Base-by-base conservation (phyloP, 495 filamentous ascomycete species). In the Cudoniella acicularis region DNA sequence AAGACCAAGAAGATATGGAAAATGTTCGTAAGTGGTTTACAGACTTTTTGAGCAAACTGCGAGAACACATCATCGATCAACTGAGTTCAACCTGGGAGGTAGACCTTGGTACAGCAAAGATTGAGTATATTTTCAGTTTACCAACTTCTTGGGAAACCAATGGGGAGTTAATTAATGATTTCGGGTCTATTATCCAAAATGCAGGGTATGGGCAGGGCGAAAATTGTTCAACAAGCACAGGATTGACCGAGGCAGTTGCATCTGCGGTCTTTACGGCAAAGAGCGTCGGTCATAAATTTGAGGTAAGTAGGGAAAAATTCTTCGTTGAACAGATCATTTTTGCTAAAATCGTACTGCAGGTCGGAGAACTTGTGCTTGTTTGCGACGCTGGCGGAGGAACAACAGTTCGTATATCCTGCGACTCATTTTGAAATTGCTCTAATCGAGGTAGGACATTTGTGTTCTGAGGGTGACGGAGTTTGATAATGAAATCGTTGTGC, bases 331-430 rank as follows among this genome's bases (percentile, higher is more conserved):
- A n/a, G n/a, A n/a, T n/a, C n/a, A 36, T 20, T 21, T 21, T 23
- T 23, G 20, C 6, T 20, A 2, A 13, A 6, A 36, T 36, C 30
- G 30, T 22, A 23, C 18, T 40, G 16, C 22, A 55, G 52, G 22
- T 36, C 17, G 52, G 22, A 2, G 52, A 55, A 1, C 16, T 24
- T n/a, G 43, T 55, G 3, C n/a, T 55, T 43, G 52, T 55, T 47
- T 55, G 52, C 25, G 52, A 55, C 45, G 27, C 52, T 24, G 52
- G 52, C 43, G 52, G 52, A 11, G 52, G 11, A 8, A 55, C 52
- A 47, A 21, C 27, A 17, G 52, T 55, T 36, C 23, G 52, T 55
- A 20, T 30, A n/a, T 6, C 26, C 26, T 16, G 11, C 18, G 17
- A n/a, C 8, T 10, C 8, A 8, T 9, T 49, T 21, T 51, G 20